Evolutionary conservation across 768 basidiomycete species (phyloP), one percentile per base, ranked within the genome.

Genomic region (Paxillus involutus): DNA sequence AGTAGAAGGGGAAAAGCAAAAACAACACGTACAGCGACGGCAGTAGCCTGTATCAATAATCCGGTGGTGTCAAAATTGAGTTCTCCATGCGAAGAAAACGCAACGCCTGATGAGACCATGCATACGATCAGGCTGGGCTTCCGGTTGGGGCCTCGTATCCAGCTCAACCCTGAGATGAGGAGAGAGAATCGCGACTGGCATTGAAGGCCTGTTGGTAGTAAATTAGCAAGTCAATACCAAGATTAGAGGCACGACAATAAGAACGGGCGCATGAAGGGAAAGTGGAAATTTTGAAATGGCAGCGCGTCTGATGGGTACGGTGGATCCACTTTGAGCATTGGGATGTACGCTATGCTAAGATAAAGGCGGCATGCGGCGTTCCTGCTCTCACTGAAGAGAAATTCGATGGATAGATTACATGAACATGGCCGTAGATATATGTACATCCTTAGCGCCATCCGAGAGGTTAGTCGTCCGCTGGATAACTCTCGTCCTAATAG

Each of bases 261-360:
- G 39, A 54, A 36, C 21, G 6, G 17, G 33, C 19, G 52, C n/a
- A 14, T 17, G 24, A 39, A 40, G 13, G 29, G 46, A 3, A 9
- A 5, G 44, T 19, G n/a, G 13, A 8, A n/a, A n/a, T n/a, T n/a
- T n/a, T n/a, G n/a, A n/a, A 9, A 7, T 32, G 9, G 32, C 6
- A 35, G 44, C 10, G 13, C 29, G 44, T 42, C 42, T 37, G 17
- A 17, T 26, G 48, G 39, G 17, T 17, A 26, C 41, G 13, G 14
- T 24, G 12, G 3, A 60, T 76, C 33, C 37, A 87, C 89, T 82
- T 94, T 94, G 69, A 95, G 85, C 92, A 98, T 93, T 72, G 98
- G 96, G 61, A 98, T 98, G 73, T 96, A 98, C 0, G 91, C 84
- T 10, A 96, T 92, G 60, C 86, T 88, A 59, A 98, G 83, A 63